A percentile compares a stretch with the other conserved stretches of the same genome.
phyloP scores from a whole-genome alignment of 495 filamentous ascomycete genomes.

The Penicilliopsis zonata region DNA sequence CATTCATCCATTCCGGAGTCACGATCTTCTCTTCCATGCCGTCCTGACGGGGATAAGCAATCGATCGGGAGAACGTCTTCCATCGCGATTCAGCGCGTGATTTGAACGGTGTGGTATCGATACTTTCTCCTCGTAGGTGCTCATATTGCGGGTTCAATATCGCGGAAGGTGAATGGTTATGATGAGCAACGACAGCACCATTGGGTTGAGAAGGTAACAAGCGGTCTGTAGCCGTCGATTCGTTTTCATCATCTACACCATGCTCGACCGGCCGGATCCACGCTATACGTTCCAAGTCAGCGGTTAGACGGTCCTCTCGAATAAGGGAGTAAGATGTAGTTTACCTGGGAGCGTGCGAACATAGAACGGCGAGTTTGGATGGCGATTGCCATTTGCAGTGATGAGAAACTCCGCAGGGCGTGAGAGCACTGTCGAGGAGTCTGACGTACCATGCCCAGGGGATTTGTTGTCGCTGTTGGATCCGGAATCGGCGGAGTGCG shows the following conservation, averaged over 20 bases:
- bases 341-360: slow-evolving; percentile 24
- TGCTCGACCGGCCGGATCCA: slow-evolving; percentile 28
- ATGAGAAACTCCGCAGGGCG: slow-evolving; percentile 10
- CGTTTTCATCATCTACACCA: slow-evolving; percentile 14
- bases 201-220: slow-evolving; percentile 34
- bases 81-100: slow-evolving; percentile 41
- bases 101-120: slow-evolving; percentile 7
- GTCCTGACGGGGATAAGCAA: slow-evolving; percentile 38
- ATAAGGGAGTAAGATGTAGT: too few relatives aligned
- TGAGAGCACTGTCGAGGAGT: slow-evolving; percentile 9
- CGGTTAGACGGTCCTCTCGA: too few relatives aligned
- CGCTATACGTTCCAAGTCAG: slow-evolving; percentile 9
- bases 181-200: slow-evolving; percentile 43
- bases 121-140: slow-evolving; percentile 5
- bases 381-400: slow-evolving; percentile 7
- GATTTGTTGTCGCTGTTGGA: slow-evolving; percentile 14
- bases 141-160: slow-evolving; percentile 13
- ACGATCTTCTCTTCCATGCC: slow-evolving; percentile 38
- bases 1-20: slow-evolving; percentile 45
- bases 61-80: slow-evolving; percentile 44
- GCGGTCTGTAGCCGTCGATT: slow-evolving; percentile 17
- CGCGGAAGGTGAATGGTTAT: slow-evolving; percentile 42
- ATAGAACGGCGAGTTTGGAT: slow-evolving; percentile 1
- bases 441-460: slow-evolving; percentile 9
- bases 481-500: slow-evolving; percentile 3